Evolutionary conservation across 768 basidiomycete genomes (phyloP), one percentile per base, ranked within the genome.

Genomic region (Leccinum rimulosum): DNA sequence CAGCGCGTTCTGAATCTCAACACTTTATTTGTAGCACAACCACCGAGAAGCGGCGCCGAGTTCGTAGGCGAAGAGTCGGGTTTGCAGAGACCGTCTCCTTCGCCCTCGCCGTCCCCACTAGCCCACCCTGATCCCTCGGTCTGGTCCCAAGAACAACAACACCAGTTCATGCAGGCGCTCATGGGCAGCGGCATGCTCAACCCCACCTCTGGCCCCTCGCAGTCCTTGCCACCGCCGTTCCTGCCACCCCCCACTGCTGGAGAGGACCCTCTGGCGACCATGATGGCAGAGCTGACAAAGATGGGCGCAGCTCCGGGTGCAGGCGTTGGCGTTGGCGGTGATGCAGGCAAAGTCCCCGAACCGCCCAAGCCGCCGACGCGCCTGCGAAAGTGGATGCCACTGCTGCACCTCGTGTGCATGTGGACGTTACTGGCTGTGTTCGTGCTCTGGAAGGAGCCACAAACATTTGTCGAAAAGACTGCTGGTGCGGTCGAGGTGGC

Each of bases 111-210:
- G 3, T 17, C 15, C 3, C 74, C 61, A 36, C 68, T 63, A 3
- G 59, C 63, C n/a, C 59, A 66, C 58, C 74, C 80, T 4, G 84
- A 86, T 66, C 81, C 84, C 0, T 80, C 84, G 4, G 80, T 79
- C 12, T 89, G 86, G 88, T 81, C 84, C 9, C 75, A 82, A 48
- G 85, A 90, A 59, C 86, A 89, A 59, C 88, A 89, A 65, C 77
- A 77, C 56, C 84, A 87, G 62, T 80, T 91, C 61, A 76, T 91
- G 73, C 82, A 83, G 59, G 87, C 88, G 2, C 76, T 92, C 31
- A 79, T 89, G 75, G 69, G 67, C 36, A 36, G 36, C 19, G 62
- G 64, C 1, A 70, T 72, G 0, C 64, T 75, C 52, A 71, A 77
- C 60, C 64, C 77, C 1, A n/a, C 74, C n/a, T 52, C 62, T 14